phyloP scores from a whole-genome alignment of 192 early-diverging fungal genomes.

The Pilaira anomala region DNA sequence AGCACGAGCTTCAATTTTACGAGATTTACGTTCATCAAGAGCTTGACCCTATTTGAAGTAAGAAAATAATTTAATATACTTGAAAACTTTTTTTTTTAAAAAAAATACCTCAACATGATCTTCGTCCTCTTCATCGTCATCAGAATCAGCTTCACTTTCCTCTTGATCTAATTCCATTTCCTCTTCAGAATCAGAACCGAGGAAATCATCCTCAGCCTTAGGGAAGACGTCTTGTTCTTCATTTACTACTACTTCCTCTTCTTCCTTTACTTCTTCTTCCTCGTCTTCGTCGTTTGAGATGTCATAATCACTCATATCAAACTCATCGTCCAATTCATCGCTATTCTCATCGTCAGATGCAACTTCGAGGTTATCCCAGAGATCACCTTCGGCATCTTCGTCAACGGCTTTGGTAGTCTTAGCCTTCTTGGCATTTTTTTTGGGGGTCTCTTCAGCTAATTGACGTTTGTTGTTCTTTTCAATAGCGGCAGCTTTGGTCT shows the following conservation, averaged over 20 bases:
- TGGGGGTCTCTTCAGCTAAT: conserved; percentile 3
- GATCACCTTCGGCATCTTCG: conserved; percentile 15
- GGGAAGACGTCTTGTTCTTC: conserved; percentile 31
- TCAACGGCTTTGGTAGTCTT: conserved; percentile 11
- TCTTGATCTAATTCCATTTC: conserved; percentile 36
- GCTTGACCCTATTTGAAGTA: conserved; percentile 43
- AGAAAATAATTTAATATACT: conserved; percentile 13
- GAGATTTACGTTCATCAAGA: conserved; percentile 43
- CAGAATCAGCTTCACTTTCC: conserved; percentile 27
- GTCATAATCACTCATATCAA: conserved; percentile 35
- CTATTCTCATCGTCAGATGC: conserved; percentile 41
- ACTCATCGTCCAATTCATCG: conserved; percentile 27
- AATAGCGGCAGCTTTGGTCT: neutral
- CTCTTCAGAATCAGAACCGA: conserved; percentile 25
- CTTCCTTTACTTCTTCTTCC: conserved; percentile 48
- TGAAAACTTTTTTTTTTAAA: neutral
- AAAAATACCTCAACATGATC: conserved; percentile 28
- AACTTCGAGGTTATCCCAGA: conserved; percentile 23
- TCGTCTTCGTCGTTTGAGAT: conserved; percentile 30
- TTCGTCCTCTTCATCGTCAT: conserved; percentile 39
- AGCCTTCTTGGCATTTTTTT: conserved; percentile 12
- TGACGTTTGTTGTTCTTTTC: conserved; percentile 6
- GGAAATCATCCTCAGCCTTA: conserved; percentile 26
- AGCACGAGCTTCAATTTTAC: conserved; percentile 67
- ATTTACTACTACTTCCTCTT: conserved; percentile 25